Percentiles rank a stretch among this genome's conserved stretches.
phyloP scores from a whole-genome alignment of 1,139 yeast species.

The Scheffersomyces illinoinensis region DNA sequence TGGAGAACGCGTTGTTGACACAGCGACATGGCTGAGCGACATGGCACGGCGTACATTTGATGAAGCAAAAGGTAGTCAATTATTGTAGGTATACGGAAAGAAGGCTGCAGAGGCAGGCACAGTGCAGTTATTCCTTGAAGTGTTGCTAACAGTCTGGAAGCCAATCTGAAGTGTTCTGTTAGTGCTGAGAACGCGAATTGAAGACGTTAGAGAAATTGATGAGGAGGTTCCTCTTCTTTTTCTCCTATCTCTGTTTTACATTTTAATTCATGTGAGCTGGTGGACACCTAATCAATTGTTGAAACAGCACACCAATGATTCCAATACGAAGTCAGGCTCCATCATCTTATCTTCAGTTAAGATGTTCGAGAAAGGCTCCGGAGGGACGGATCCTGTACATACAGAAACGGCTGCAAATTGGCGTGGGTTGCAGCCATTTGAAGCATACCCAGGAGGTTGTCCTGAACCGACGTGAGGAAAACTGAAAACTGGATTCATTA shows the following conservation, averaged over 20 bases:
- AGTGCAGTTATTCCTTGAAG: neutral
- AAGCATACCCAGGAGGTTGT: neutral
- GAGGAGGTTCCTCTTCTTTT: no score
- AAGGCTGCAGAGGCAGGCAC: neutral
- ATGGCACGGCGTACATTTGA: neutral
- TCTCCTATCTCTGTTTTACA: no score
- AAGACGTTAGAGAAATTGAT: no score
- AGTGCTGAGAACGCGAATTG: no score
- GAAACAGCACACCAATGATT: no score
- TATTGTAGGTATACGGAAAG: neutral
- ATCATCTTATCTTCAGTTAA: neutral
- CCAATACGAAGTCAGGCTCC: neutral
- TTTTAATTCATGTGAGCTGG: no score
- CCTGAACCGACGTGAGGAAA: neutral
- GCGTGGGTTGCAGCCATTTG: neutral
- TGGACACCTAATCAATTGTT: no score
- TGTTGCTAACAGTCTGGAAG: no score
- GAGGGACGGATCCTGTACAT: neutral
- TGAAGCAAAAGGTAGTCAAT: neutral
- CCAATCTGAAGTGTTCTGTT: no score
- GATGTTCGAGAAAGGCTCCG: neutral
- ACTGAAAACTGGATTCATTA: no score
- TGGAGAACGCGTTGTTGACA: neutral
- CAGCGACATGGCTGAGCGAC: neutral
- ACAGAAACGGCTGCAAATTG: neutral